Base-by-base conservation (phyloP, 495 filamentous ascomycete genomes). In the Xylaria telfairii region DNA sequence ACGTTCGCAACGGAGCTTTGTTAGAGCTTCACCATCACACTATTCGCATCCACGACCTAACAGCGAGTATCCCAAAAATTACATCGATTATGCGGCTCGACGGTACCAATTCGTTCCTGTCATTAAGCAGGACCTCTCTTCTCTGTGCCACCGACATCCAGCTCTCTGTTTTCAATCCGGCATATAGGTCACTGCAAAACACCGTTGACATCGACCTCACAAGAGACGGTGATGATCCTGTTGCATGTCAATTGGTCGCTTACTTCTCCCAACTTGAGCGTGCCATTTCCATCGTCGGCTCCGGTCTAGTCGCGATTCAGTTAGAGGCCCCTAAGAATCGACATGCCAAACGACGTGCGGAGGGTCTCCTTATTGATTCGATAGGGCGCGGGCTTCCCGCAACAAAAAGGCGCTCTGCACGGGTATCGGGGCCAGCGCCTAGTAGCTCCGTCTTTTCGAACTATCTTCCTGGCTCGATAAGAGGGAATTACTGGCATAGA, bases 291-390 rank as follows among this genome's bases (percentile, higher is more conserved):
- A 82, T 90, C 6, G 82, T 84, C 30, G 88, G 84, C 56, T 85
- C 84, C 54, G 81, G 84, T 6, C 75, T 93, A 26, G 76, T 91
- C 59, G 89, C 87, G 4, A 84, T 92, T 61, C 90, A 92, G 73
- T 77, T 93, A 28, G 90, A 90, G 74, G 86, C 87, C 4, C 86
- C 88, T 0, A 84, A 88, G 79, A 82, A 72, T 73, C 85, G 80
- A n/a, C 82, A 84, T 13, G 83, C 83, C 37, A 91, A 91, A 78
- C 84, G 89, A 7, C 87, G 89, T 10, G 84, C 89, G 19, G 87
- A 89, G 65, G 91, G 92, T 19, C 82, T 92, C 26, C 78, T 94
- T 34, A 90, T 92, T 30, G 90, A 93, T 74, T 90, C 91, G 0
- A 88, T 93, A 72, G 90, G 91, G 4, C 88, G 89, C n/a, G 84